phyloP scores from a whole-genome alignment of 495 filamentous ascomycete genomes.

The Oleoguttula mirabilis region DNA sequence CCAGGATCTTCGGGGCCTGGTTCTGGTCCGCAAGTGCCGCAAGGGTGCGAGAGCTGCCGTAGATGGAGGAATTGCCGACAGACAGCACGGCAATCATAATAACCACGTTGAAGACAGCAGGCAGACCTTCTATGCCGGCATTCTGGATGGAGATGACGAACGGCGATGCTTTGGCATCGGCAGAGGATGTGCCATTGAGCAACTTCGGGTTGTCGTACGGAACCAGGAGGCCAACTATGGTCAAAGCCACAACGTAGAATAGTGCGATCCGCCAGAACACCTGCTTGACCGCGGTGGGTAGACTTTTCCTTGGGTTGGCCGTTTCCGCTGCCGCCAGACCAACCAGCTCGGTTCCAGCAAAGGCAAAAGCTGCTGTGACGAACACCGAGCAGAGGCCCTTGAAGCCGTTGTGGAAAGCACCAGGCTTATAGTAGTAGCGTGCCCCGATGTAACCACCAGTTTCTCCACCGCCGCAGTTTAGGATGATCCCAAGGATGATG shows the following conservation, averaged over 20 bases:
- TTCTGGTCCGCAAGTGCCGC: constrained; percentile 30
- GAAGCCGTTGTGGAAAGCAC: constrained; percentile 59
- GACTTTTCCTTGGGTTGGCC: constrained; percentile 33
- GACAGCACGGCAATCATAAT: constrained; percentile 36
- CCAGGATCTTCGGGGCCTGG: constrained; percentile 30
- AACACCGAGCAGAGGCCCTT: constrained; percentile 57
- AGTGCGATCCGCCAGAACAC: constrained; percentile 41
- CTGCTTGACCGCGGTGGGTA: constrained; percentile 37
- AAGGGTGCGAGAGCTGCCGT: constrained; percentile 29
- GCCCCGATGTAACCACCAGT: constrained; percentile 33
- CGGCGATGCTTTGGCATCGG: constrained; percentile 24
- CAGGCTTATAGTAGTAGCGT: constrained; percentile 46
- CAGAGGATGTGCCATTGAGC: constrained; percentile 26
- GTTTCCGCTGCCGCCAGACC: constrained; percentile 40
- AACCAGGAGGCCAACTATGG: constrained; percentile 29
- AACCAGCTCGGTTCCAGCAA: constrained; percentile 46
- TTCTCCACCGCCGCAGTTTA: constrained; percentile 24
- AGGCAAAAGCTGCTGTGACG: constrained; percentile 55
- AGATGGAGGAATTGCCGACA: constrained; percentile 31
- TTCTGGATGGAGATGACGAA: constrained; percentile 32
- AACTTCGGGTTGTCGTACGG: constrained; percentile 23
- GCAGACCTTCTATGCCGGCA: constrained; percentile 28
- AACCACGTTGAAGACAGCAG: constrained; percentile 32
- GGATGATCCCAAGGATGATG: constrained; percentile 32
- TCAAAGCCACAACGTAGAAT: constrained; percentile 30